Base-by-base conservation (phyloP, 176 grass and related monocot species). In the Musa beccarii region DNA sequence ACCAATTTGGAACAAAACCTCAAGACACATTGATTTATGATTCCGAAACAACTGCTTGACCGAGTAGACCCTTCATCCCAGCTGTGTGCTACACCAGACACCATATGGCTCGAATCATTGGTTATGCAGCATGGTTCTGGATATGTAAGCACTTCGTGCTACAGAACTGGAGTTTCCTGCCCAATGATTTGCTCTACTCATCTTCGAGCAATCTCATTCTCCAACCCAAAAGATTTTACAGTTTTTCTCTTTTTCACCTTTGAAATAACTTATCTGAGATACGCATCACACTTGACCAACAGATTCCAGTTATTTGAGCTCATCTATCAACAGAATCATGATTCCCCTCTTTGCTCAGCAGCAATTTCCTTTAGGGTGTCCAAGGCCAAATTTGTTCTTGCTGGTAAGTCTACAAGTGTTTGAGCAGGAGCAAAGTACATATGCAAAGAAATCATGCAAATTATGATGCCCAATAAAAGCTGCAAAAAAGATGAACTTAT, bases 371-470 rank as follows among this genome's bases (percentile, higher is more conserved):
- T 76, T 76, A 51, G 57, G 25, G 29, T 16, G 10, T 63, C 29
- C 2, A 55, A 50, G 29, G 11, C 6, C 10, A 4, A 9, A 25
- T 76, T 76, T 64, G 75, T 24, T 13, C 52, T 70, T 19, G 17
- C 43, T 66, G 90, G 90, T 57, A 97, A 90, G 53, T 90, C 88
- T 52, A 97, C 78, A 64, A 93, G 82, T 90, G 82, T 75, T 69
- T 85, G 90, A 52, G 86, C 82, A 70, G 90, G 93, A 82, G 92
- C 87, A 86, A 97, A 97, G 85, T 97, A 97, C 93, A 99, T 88
- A 62, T 99, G 90, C 83, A 99, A 68, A 43, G 90, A 94, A 74
- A 91, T 89, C 86, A 94, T 99, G 85, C 90, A 99, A 70, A 99
- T 91, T 62, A 94, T 55, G 83, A 99, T 91, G 80, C 95, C 95